Conservation (phyloP, 169 alveolate species). For the Cryptosporidium muris region DNA sequence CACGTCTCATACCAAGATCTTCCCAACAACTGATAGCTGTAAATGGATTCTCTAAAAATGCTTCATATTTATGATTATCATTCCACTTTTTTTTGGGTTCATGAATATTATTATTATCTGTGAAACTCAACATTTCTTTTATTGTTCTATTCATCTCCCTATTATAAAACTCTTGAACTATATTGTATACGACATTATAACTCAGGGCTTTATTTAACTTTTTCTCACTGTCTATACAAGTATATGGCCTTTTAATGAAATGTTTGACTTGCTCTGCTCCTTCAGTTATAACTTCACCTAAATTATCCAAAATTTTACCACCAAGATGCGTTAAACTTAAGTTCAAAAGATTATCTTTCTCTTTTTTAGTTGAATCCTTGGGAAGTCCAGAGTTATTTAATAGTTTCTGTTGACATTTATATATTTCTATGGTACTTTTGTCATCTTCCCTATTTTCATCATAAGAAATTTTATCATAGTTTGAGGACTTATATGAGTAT, state of each 20-base stretch:
- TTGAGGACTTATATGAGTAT: neutral
- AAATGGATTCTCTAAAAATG: slow-evolving; percentile 15
- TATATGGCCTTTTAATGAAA: slow-evolving; percentile 7
- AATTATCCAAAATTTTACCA: too few relatives aligned
- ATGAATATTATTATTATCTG: neutral
- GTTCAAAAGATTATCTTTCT: slow-evolving; percentile 31
- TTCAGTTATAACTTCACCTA: too few relatives aligned
- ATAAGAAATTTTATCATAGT: neutral
- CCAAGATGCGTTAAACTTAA: too few relatives aligned
- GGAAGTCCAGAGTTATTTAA: neutral
- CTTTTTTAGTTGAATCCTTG: neutral
- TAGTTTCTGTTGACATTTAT: too few relatives aligned
- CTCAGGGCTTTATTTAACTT: neutral
- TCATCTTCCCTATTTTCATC: neutral
- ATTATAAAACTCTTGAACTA: slow-evolving; percentile 17
- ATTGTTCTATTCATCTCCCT: neutral
- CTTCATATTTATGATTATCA: slow-evolving; percentile 2
- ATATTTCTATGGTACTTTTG: neutral
- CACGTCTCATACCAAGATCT: slow-evolving; percentile 41
- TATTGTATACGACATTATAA: slow-evolving; percentile 1
- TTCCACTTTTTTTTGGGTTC: neutral
- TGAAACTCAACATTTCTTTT: neutral
- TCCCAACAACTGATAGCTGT: slow-evolving; percentile 55
- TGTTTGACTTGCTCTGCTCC: slow-evolving; percentile 4
- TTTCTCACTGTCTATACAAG: slow-evolving; percentile 12